phyloP scores from a whole-genome alignment of 495 filamentous ascomycete species.

The Amphirosellinia nigrospora region DNA sequence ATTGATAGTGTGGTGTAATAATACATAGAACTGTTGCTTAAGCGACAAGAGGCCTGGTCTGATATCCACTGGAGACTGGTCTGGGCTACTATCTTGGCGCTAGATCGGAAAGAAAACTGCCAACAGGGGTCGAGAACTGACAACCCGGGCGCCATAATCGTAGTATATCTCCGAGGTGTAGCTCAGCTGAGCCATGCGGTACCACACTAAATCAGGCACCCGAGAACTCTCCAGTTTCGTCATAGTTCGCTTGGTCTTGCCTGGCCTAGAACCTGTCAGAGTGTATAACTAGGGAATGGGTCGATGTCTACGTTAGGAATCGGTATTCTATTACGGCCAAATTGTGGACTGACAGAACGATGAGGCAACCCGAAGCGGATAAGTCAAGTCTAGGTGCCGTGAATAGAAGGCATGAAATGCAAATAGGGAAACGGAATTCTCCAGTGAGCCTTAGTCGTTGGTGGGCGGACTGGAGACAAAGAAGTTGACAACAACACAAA shows the following conservation, averaged over 20 bases:
- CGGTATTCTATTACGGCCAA: not conserved
- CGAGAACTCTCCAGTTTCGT: no score
- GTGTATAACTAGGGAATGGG: not conserved
- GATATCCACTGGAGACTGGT: slow-evolving; percentile 3
- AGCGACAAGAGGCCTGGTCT: not conserved
- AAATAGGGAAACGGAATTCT: not conserved
- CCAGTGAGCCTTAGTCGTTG: not conserved
- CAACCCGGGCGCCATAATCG: not conserved
- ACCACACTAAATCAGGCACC: slow-evolving; percentile 4
- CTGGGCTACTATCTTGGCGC: slow-evolving; percentile 13
- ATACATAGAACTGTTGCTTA: not conserved
- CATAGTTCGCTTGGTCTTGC: not conserved
- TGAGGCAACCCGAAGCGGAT: not conserved
- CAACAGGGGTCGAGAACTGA: not conserved
- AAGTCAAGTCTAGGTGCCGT: not conserved
- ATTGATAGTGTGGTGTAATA: not conserved
- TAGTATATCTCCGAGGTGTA: not conserved
- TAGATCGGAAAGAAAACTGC: slow-evolving; percentile 6
- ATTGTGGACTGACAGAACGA: no score
- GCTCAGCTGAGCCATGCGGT: not conserved
- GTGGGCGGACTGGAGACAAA: not conserved
- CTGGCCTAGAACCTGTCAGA: not conserved
- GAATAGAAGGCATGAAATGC: not conserved
- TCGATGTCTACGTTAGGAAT: not conserved
- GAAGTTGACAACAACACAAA: not conserved